Evolutionary conservation across 1,284 basidiomycete species (phyloP).

Genomic region (Cutaneotrichosporon mucoides): DNA sequence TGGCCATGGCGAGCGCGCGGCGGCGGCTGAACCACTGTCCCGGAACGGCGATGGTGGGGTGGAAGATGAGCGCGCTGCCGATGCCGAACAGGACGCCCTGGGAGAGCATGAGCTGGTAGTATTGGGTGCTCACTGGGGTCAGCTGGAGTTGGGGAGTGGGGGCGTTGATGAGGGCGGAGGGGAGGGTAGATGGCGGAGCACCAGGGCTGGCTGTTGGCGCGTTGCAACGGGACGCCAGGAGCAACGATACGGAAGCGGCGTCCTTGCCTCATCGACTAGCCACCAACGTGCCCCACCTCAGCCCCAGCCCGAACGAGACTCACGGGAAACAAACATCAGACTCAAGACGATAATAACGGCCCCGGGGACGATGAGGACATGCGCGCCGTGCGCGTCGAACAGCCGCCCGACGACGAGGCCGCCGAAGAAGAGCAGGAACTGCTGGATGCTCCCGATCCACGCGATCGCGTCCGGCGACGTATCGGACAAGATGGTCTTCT

Average conservation of each 20-base stretch:
- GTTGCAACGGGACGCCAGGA: too few species aligned
- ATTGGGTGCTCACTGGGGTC: conserved; percentile 53
- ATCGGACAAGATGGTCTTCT: conserved; percentile 18
- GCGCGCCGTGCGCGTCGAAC: conserved; percentile 28
- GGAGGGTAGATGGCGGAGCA: too few species aligned
- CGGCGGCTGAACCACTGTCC: conserved; percentile 53
- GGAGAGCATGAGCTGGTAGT: conserved; percentile 54
- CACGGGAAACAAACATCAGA: conserved; percentile 10
- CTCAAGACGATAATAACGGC: conserved; percentile 52
- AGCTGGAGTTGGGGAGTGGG: background rate
- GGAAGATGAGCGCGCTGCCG: conserved; percentile 52
- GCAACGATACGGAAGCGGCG: too few species aligned
- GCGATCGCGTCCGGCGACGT: conserved; percentile 44
- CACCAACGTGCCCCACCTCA: too few species aligned
- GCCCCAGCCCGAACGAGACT: background rate
- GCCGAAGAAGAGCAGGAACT: conserved; percentile 51
- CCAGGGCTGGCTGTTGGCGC: too few species aligned
- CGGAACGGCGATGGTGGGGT: conserved; percentile 53
- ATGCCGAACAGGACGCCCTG: conserved; percentile 27
- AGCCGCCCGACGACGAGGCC: conserved; percentile 28
- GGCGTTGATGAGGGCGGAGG: too few species aligned
- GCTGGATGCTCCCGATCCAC: conserved; percentile 70
- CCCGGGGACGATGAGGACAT: conserved; percentile 52
- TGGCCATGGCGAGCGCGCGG: conserved; percentile 32
- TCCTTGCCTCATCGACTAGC: too few species aligned